phyloP scores from a whole-genome alignment of 768 basidiomycete species.

The Rhizopogon sp. region DNA sequence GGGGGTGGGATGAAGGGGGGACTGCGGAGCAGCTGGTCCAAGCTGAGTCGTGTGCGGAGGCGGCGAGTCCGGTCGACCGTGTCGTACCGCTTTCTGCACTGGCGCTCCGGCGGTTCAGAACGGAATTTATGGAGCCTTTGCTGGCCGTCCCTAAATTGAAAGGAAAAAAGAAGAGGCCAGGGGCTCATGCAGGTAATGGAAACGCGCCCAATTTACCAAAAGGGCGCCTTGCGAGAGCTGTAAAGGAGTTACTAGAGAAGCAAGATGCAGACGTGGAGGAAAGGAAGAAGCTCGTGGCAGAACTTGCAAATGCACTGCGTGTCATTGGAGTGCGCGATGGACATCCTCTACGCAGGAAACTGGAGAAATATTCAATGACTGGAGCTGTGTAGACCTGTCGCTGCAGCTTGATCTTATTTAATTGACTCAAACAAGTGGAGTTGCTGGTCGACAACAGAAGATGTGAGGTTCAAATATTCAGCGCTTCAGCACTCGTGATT shows the following conservation, averaged over 20 bases:
- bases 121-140: conserved; percentile 66
- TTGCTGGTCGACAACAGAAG: neutral
- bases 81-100: conserved; percentile 60
- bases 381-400: conserved; percentile 1
- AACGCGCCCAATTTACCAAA: conserved; percentile 44
- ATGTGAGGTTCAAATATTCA: neutral
- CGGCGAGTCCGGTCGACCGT: conserved; percentile 63
- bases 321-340: conserved; percentile 54
- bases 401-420: neutral
- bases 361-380: conserved; percentile 49
- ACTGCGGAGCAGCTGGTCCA: conserved; percentile 41
- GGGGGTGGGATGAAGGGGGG: conserved; percentile 59
- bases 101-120: conserved; percentile 67
- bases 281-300: conserved; percentile 39
- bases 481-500: neutral
- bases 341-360: conserved; percentile 63
- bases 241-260: conserved; percentile 58
- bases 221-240: conserved; percentile 63
- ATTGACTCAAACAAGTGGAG: neutral
- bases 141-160: conserved; percentile 64
- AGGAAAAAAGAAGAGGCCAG: conserved; percentile 40
- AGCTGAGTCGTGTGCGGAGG: conserved; percentile 71
- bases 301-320: conserved; percentile 46
- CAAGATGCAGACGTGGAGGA: conserved; percentile 43
- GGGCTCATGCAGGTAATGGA: conserved; percentile 35